Base-by-base conservation (phyloP, 2,329 filamentous ascomycete genomes). In the Onygenales sp. region DNA sequence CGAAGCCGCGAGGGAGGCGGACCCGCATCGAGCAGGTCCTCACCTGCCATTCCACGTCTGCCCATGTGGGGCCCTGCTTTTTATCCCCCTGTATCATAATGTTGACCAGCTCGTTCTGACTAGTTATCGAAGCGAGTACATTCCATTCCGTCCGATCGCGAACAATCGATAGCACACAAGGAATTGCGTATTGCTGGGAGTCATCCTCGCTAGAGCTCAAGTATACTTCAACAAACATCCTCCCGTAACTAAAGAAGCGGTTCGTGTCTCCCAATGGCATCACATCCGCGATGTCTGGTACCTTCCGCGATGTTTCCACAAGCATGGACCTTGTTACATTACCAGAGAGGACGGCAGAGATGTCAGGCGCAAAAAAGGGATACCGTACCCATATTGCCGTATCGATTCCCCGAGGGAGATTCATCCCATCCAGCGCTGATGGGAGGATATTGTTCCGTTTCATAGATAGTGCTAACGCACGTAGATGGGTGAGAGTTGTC, bases 321-420 rank as follows among this genome's bases (percentile, higher is more conserved):
- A 79, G 63, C 60, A 73, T 65, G 1, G 70, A 69, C 57, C 68
- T 65, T 54, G 68, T 65, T 11, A 65, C 63, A 64, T 75, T 77
- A 11, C 85, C 85, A 33, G 85, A 83, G 2, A 94, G 75, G 2
- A 91, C 78, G 9, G 84, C 81, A 13, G 83, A 74, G 54, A 89
- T 81, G 61, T 92, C 86, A 14, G 87, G 79, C 27, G 84, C 84
- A 58, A 92, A 78, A 8, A 77, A 72, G 0, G 89, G 88, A 62
- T 94, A 93, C 53, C 84, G 79, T 13, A 91, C 66, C 89, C 89
- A 95, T 41, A 95, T 86, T 0, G 81, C 82, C 52, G 87, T 87
- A 64, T 95, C 86, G 56, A 92, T 83, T 1, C 84, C 83, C 62
- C 89, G 86, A 1, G 86, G 85, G n/a, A 91, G 75, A 43, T 84